Evolutionary conservation across 78 protist genomes (phyloP), one percentile per base, ranked within the genome.

Genomic region (Cavenderia fasciculata): DNA sequence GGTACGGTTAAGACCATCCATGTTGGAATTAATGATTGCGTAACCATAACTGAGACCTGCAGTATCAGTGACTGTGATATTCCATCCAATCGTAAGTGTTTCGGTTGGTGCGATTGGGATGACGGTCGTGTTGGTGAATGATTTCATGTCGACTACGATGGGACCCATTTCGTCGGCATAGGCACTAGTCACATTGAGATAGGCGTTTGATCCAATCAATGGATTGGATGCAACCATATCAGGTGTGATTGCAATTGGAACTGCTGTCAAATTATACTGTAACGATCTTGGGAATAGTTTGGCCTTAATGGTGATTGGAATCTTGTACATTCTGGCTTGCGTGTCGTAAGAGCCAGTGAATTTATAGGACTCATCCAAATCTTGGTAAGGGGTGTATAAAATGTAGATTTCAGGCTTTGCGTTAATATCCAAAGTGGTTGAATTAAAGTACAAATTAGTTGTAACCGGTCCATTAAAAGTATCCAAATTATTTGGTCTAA

Each of bases 131-230:
- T 16, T 14, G 11, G 36, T 12, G 11, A 3, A 4, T 16, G 31
- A 4, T 16, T 61, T 38, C 2, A 57, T 57, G 27, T 25, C 27
- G 4, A 61, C 36, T 4, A 61, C 69, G 16, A 61, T 34, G 21
- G 69, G 69, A 25, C 69, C 69, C 21, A 61, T 31, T 34, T 61
- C 69, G 31, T 61, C 69, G n/a, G 69, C 69, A 61, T 61, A 12
- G 11, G 12, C 54, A 29, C 49, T 16, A 7, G 36, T 25, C 11
- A 61, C 69, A 61, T 61, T 61, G 11, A 61, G n/a, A 34, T 61
- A 61, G 4, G 69, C 69, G 4, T 61, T 27, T 4, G 4, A 4
- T 31, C 69, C 69, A 61, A 61, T 23, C 11, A 61, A 25, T n/a
- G n/a, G n/a, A n/a, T n/a, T n/a, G n/a, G n/a, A n/a, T n/a, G n/a